Percentiles rank a stretch among this genome's conserved stretches.
Evolutionary conservation across 2,329 filamentous ascomycete genomes (phyloP).

Genomic region (Cladosporium sp.): DNA sequence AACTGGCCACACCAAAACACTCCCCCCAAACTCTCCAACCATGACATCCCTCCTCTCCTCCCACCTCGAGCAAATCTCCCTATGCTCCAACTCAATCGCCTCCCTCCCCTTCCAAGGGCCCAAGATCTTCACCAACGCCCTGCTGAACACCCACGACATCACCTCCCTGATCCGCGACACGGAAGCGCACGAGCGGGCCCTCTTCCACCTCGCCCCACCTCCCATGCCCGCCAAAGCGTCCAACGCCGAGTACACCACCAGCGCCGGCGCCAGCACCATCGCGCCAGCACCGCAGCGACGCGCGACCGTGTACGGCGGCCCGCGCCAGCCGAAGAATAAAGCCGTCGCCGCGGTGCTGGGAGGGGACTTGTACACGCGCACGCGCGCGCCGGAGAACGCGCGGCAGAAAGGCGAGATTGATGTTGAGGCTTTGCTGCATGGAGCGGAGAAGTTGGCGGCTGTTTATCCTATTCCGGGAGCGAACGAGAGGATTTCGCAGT

Average conservation of each 20-base stretch:
- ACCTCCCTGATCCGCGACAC: constrained; percentile 93
- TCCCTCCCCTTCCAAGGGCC: constrained; percentile 68
- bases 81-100: constrained; percentile 46
- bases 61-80: constrained; percentile 48
- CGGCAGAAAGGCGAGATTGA: constrained; percentile 66
- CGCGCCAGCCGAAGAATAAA: constrained; percentile 63
- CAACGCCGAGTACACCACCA: constrained; percentile 32
- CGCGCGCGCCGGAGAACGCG: constrained; percentile 56
- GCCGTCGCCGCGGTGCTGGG: constrained; percentile 89
- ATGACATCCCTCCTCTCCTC: constrained; percentile 41
- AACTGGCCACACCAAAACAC: not conserved
- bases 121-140: constrained; percentile 93
- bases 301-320: constrained; percentile 44
- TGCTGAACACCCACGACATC: constrained; percentile 85
- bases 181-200: constrained; percentile 86
- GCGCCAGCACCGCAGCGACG: constrained; percentile 33
- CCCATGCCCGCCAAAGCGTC: constrained; percentile 44
- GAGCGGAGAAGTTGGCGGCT: constrained; percentile 83
- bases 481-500: constrained; percentile 66
- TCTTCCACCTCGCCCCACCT: constrained; percentile 85
- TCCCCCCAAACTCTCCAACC: not conserved
- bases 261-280: constrained; percentile 11
- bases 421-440: constrained; percentile 76
- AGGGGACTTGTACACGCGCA: constrained; percentile 77
- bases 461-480: constrained; percentile 84